These are phyloP conservation scores for Fonsecaea monophora DNA, from an alignment of 2,329 filamentous ascomycete genomes.

Conservation along the genomic window DNA sequence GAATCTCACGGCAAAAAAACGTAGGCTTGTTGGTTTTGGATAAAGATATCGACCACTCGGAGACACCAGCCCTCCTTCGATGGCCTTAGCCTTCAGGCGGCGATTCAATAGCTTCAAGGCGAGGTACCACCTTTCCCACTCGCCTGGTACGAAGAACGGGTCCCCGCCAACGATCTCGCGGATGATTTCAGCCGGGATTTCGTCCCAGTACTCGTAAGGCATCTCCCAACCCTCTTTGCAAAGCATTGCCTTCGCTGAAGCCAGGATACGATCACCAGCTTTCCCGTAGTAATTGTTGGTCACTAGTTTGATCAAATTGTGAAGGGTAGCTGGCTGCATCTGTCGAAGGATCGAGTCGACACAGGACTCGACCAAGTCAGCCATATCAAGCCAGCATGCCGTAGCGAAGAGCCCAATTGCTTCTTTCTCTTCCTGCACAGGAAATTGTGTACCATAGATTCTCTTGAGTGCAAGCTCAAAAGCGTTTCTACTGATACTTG, in stretches of 20 bases:
- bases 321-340: conserved; percentile 59
- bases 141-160: conserved; percentile 64
- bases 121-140: conserved; percentile 65
- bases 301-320: conserved; percentile 60
- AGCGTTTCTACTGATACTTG: conserved; percentile 59
- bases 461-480: conserved; percentile 63
- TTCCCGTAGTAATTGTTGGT: conserved; percentile 64
- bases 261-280: conserved; percentile 61
- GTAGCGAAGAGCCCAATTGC: conserved; percentile 63
- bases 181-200: conserved; percentile 63
- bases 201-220: conserved; percentile 60
- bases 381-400: conserved; percentile 65
- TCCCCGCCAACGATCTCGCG: conserved; percentile 66
- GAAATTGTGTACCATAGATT: conserved; percentile 59
- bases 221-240: conserved; percentile 65
- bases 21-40: conserved; percentile 56
- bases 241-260: conserved; percentile 65
- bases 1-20: conserved; percentile 60
- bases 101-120: conserved; percentile 62
- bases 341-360: conserved; percentile 62
- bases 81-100: conserved; percentile 54
- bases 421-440: conserved; percentile 58
- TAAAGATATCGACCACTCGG: conserved; percentile 51
- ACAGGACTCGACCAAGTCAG: conserved; percentile 60
- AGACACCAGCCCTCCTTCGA: conserved; percentile 57